Conservation (phyloP, 805 yeast genomes). For the Schwanniomyces yamadae region DNA sequence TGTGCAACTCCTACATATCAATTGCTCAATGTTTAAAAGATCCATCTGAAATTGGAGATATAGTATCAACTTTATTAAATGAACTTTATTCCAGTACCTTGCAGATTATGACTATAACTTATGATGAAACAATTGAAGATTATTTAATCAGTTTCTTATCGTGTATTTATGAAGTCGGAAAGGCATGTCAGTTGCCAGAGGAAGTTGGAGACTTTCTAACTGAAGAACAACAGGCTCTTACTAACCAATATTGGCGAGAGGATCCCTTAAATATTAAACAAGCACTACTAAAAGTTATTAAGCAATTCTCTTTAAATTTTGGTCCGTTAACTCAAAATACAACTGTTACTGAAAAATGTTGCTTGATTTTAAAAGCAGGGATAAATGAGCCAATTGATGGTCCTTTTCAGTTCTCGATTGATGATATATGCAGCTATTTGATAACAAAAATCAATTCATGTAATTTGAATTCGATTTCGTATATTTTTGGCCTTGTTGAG, state of each 20-base stretch:
- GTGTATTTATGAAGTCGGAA: slow-evolving; percentile 70
- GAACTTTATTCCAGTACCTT: slow-evolving; percentile 23
- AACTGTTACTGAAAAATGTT: slow-evolving; percentile 59
- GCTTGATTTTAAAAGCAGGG: slow-evolving; percentile 63
- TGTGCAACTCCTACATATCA: slow-evolving; percentile 61
- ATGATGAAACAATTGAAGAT: slow-evolving; percentile 31
- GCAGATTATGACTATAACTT: slow-evolving; percentile 3
- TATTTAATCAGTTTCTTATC: slow-evolving; percentile 56
- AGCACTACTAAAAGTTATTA: slow-evolving; percentile 40
- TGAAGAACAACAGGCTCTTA: slow-evolving; percentile 26
- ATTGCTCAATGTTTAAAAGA: slow-evolving; percentile 55
- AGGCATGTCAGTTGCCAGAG: slow-evolving; percentile 63
- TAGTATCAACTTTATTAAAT: slow-evolving; percentile 18
- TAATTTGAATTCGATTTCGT: slow-evolving; percentile 38
- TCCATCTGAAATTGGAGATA: slow-evolving; percentile 33
- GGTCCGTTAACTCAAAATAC: slow-evolving; percentile 40
- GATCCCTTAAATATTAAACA: slow-evolving; percentile 49
- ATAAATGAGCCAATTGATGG: slow-evolving; percentile 62
- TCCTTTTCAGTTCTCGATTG: slow-evolving; percentile 57
- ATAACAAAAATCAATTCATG: slow-evolving; percentile 27
- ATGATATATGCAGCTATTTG: slow-evolving; percentile 41
- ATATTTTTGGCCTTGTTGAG: slow-evolving; percentile 45
- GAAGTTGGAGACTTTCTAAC: slow-evolving; percentile 41
- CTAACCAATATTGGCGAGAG: slow-evolving; percentile 42
- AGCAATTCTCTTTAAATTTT: slow-evolving; percentile 41